Evolutionary conservation across 208 protist genomes (phyloP).

Genomic region (Herpetomonas tarakana): DNA sequence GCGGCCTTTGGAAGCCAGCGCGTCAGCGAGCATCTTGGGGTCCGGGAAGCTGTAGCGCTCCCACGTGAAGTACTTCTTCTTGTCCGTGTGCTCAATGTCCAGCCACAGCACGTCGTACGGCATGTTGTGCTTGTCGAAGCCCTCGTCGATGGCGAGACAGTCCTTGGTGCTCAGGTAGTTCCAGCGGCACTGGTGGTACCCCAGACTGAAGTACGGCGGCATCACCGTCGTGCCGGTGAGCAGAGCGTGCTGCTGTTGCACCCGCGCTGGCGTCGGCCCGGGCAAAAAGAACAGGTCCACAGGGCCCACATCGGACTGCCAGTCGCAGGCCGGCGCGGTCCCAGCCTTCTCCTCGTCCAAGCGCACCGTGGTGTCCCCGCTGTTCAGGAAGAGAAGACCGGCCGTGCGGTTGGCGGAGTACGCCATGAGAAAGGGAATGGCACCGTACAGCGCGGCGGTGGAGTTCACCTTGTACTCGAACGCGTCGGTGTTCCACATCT

Average conservation of each 20-base stretch:
- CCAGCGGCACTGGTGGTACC: slow-evolving; percentile 98
- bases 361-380: slow-evolving; percentile 76
- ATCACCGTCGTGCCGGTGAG: slow-evolving; percentile 94
- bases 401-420: slow-evolving; percentile 59
- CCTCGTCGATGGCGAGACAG: slow-evolving; percentile 80
- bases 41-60: slow-evolving; percentile 94
- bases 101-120: slow-evolving; percentile 99
- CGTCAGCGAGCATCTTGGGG: slow-evolving; percentile 84
- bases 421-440: slow-evolving; percentile 95
- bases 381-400: slow-evolving; percentile 96
- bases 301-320: slow-evolving; percentile 92
- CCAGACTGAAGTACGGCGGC: slow-evolving; percentile 96
- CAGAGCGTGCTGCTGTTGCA: slow-evolving; percentile 92
- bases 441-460: slow-evolving; percentile 94
- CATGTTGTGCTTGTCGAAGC: slow-evolving; percentile 95
- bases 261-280: slow-evolving; percentile 77
- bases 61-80: slow-evolving; percentile 99
- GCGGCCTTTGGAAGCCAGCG: slow-evolving; percentile 88
- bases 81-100: slow-evolving; percentile 99
- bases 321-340: slow-evolving; percentile 64
- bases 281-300: slow-evolving; percentile 97
- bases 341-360: slow-evolving; percentile 6
- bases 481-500: slow-evolving; percentile 98
- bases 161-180: slow-evolving; percentile 96
- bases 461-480: slow-evolving; percentile 97